Percentiles rank a stretch among this genome's conserved stretches.
phyloP scores from a whole-genome alignment of 1,284 basidiomycete genomes.

The Cryptococcus sp. region DNA sequence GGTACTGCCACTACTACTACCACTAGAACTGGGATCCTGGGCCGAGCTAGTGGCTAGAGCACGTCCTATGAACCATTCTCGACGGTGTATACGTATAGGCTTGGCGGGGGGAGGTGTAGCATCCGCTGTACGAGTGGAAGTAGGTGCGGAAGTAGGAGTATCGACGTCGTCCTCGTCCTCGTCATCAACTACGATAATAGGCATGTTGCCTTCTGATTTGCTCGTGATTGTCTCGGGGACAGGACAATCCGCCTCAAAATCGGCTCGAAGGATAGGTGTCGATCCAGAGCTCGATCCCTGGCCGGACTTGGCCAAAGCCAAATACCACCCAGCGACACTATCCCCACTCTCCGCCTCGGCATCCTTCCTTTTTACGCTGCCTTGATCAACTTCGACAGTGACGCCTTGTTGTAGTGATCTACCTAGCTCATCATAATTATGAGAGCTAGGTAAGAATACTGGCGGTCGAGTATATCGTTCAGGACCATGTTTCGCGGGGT shows the following conservation, averaged over 20 bases:
- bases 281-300: neutral
- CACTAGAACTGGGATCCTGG: no score
- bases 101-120: neutral
- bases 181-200: no score
- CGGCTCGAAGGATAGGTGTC: neutral
- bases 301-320: constrained; percentile 17
- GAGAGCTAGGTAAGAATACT: constrained; percentile 32
- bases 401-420: constrained; percentile 30
- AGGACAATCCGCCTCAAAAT: neutral
- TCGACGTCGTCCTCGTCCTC: neutral
- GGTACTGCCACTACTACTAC: no score
- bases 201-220: no score
- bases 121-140: neutral
- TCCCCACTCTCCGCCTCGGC: constrained; percentile 25
- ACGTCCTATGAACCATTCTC: constrained; percentile 51
- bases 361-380: constrained; percentile 4
- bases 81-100: constrained; percentile 31
- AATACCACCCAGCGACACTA: constrained; percentile 42
- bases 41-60: constrained; percentile 24
- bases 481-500: constrained; percentile 40
- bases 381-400: constrained; percentile 26
- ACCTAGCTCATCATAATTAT: constrained; percentile 42
- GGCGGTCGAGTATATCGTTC: constrained; percentile 30
- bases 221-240: no score
- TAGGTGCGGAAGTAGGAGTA: neutral